Percentiles rank a stretch among this genome's conserved stretches.
These are phyloP conservation scores for Pseudogymnoascus sp. DNA, from an alignment of 2,329 filamentous ascomycete genomes.

Conservation along the genomic window DNA sequence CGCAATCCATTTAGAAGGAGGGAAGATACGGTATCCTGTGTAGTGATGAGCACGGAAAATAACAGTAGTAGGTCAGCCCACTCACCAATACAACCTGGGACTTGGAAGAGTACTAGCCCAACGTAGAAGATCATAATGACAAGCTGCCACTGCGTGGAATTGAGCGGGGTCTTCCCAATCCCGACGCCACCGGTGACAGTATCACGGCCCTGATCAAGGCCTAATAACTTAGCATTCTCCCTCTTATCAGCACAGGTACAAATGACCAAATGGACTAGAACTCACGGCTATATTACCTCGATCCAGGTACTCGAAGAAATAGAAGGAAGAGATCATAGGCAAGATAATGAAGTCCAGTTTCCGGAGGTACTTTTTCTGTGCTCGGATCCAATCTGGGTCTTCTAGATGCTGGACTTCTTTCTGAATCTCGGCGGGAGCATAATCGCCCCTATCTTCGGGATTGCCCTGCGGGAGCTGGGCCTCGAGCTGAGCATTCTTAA, in stretches of 20 bases:
- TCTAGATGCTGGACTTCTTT: slow-evolving; percentile 14
- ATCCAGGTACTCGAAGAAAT: slow-evolving; percentile 18
- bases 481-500: slow-evolving; percentile 13
- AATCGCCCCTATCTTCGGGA: neutral
- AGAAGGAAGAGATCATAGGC: slow-evolving; percentile 16
- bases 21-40: slow-evolving; percentile 17
- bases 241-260: neutral
- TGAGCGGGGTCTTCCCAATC: slow-evolving; percentile 11
- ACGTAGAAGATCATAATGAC: slow-evolving; percentile 20
- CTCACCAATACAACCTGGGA: slow-evolving; percentile 17
- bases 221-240: slow-evolving; percentile 17
- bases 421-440: slow-evolving; percentile 14
- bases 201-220: slow-evolving; percentile 14
- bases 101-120: slow-evolving; percentile 18
- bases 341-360: slow-evolving; percentile 17
- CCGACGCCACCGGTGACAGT: slow-evolving; percentile 13
- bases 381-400: slow-evolving; percentile 14
- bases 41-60: neutral
- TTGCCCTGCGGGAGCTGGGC: neutral
- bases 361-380: slow-evolving; percentile 14
- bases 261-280: neutral
- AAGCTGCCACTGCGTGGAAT: slow-evolving; percentile 14
- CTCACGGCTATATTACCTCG: slow-evolving; percentile 17
- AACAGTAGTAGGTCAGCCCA: neutral
- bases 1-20: slow-evolving; percentile 19